Conservation (phyloP, 306 rosid species). For the Vachellia collinsii region DNA sequence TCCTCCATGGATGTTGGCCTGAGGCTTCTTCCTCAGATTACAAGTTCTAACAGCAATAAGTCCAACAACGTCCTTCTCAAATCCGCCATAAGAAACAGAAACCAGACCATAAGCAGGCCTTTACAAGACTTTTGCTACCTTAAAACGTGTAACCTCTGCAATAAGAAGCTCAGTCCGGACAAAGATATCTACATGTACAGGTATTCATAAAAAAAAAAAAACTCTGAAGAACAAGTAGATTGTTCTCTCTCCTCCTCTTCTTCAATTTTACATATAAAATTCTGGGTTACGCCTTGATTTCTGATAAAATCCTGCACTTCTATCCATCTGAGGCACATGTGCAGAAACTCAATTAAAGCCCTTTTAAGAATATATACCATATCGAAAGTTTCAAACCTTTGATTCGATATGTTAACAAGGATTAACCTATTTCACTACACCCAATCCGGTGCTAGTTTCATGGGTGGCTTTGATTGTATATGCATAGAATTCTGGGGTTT, state of each 20-base stretch:
- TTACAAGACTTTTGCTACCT: conserved; percentile 13
- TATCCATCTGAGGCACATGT: not conserved
- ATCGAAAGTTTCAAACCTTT: too few species aligned
- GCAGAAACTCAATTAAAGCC: not conserved
- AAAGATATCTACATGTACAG: conserved; percentile 36
- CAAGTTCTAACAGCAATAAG: not conserved
- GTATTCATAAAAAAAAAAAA: not conserved
- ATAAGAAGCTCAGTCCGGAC: conserved; percentile 29
- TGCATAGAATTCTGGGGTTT: too few species aligned
- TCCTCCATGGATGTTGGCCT: conserved; percentile 16
- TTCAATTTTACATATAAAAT: not conserved
- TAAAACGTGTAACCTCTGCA: conserved; percentile 30
- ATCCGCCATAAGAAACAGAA: conserved; percentile 7
- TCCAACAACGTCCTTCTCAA: conserved; percentile 21
- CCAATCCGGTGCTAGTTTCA: too few species aligned
- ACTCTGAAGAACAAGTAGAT: not conserved
- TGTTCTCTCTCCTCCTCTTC: not conserved
- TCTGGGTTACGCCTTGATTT: not conserved
- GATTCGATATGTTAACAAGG: too few species aligned
- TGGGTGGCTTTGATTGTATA: too few species aligned
- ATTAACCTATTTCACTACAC: too few species aligned
- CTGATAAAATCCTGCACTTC: not conserved
- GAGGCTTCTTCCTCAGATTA: conserved; percentile 26
- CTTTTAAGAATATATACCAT: not conserved
- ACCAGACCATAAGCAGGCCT: not conserved